Conservation (phyloP, 2,329 filamentous ascomycete genomes). For the Xylariaceae sp. region DNA sequence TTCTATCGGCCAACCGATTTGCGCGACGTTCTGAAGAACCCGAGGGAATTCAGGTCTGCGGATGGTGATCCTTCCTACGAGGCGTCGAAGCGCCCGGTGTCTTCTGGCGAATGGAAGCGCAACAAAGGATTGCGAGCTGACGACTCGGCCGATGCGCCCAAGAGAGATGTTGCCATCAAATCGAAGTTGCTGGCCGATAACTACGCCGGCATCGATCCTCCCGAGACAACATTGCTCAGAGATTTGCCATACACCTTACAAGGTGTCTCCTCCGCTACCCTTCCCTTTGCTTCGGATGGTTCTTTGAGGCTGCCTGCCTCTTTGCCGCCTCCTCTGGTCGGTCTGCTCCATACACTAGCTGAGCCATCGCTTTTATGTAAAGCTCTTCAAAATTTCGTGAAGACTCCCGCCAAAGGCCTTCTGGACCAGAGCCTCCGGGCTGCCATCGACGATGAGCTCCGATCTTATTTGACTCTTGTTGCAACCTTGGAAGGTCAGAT, state of each 20-base stretch:
- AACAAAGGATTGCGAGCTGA: conserved; percentile 24
- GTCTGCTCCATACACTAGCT: conserved; percentile 80
- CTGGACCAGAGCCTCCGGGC: conserved; percentile 87
- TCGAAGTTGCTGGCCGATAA: conserved; percentile 54
- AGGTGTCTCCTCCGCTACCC: conserved; percentile 79
- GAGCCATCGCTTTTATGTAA: conserved; percentile 92
- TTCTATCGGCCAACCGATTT: conserved; percentile 29
- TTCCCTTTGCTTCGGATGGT: conserved; percentile 66
- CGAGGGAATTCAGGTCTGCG: conserved; percentile 23
- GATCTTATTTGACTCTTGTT: conserved; percentile 84
- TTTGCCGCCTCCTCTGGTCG: conserved; percentile 77
- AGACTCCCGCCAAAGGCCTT: conserved; percentile 75
- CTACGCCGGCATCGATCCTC: conserved; percentile 52
- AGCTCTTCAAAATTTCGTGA: conserved; percentile 72
- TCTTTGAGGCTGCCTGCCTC: conserved; percentile 71
- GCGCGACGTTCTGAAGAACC: conserved; percentile 29
- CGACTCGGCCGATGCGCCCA: conserved; percentile 25
- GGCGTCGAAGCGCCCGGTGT: conserved; percentile 13
- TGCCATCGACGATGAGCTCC: conserved; percentile 76
- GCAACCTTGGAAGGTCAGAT: conserved; percentile 93
- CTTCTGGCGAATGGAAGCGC: conserved; percentile 27
- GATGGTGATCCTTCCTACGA: conserved; percentile 20
- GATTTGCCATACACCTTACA: conserved; percentile 92
- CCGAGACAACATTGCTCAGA: conserved; percentile 62
- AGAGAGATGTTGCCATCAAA: conserved; percentile 51